Evolutionary conservation across 2,329 filamentous ascomycete species (phyloP), one percentile per base, ranked within the genome.

Genomic region (Thyridium curvatum): DNA sequence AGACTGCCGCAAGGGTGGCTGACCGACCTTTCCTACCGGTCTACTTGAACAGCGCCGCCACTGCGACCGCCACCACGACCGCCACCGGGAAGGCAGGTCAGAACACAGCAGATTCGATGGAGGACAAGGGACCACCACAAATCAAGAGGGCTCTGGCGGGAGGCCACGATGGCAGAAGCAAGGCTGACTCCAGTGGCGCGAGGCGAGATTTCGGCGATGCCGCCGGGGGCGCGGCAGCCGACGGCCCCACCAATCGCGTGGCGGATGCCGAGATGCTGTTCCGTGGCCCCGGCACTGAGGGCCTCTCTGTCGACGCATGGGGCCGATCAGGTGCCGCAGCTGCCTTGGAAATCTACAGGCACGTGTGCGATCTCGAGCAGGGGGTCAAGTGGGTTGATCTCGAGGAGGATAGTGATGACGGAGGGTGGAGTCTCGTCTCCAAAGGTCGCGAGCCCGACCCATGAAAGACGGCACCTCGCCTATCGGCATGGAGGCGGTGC

Each of bases 21-120:
- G 18, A 30, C 4, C 45, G 45, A 18, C 40, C 34, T 4, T 34
- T 47, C 33, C 14, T 47, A 4, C 43, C 43, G 17, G 28, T 45
- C 14, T 42, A 45, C 21, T 30, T 45, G 28, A 18, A 12, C 6
- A 43, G 41, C 36, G 18, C 34, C 5, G 13, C 13, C 3, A n/a
- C n/a, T n/a, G n/a, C n/a, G n/a, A n/a, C 21, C 21, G 21, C 21
- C 21, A 6, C 21, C 21, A 26, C 6, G 6, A 6, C 21, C 21
- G 21, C 21, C 21, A 26, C 21, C 21, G 21, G 10, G 21, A 6
- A 10, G 6, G 21, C 21, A 10, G 6, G 21, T 26, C 21, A 26
- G 21, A 10, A 26, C 21, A 26, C 21, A 6, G 10, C 21, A 26
- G 21, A n/a, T n/a, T n/a, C n/a, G n/a, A n/a, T 26, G 21, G 21